Percentiles rank a stretch among this genome's conserved stretches.
These are phyloP conservation scores for Monilinia fructicola DNA, from an alignment of 2,329 filamentous ascomycete species.

Conservation along the genomic window DNA sequence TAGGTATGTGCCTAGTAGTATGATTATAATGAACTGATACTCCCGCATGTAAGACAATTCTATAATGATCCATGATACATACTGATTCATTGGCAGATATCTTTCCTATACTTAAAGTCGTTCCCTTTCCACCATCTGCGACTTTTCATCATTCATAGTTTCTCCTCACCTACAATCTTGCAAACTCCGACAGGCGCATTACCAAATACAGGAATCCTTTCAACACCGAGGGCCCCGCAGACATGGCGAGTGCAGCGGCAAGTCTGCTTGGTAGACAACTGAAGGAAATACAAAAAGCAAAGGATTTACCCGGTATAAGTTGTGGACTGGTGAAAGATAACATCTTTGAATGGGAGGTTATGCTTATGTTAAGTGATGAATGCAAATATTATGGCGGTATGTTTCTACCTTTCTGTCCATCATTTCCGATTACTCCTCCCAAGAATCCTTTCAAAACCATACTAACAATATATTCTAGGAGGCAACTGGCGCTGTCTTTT, in stretches of 20 bases:
- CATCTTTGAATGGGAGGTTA: constrained; percentile 97
- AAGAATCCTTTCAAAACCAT: constrained; percentile 54
- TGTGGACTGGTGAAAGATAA: constrained; percentile 86
- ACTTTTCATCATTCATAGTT: not conserved
- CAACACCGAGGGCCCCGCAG: not conserved
- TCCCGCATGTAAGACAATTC: not conserved
- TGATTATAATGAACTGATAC: not conserved
- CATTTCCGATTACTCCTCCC: not conserved
- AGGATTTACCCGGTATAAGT: constrained; percentile 91
- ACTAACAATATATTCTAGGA: constrained; percentile 56
- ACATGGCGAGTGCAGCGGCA: constrained; percentile 48
- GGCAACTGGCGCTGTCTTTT: constrained; percentile 89
- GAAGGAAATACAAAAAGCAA: constrained; percentile 89
- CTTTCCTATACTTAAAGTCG: not conserved
- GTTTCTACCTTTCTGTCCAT: constrained; percentile 48
- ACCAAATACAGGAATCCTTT: not conserved
- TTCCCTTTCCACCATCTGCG: not conserved
- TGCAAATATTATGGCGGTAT: constrained; percentile 74
- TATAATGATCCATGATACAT: not conserved
- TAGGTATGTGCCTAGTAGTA: constrained; percentile 1
- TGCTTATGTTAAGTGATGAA: constrained; percentile 93
- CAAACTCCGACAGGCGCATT: not conserved
- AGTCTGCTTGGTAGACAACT: constrained; percentile 80
- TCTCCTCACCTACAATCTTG: not conserved
- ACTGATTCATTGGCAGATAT: not conserved